These are phyloP conservation scores for Dorcoceras hygrometricum DNA, from an alignment of 257 asterid genomes.

Conservation along the genomic window DNA sequence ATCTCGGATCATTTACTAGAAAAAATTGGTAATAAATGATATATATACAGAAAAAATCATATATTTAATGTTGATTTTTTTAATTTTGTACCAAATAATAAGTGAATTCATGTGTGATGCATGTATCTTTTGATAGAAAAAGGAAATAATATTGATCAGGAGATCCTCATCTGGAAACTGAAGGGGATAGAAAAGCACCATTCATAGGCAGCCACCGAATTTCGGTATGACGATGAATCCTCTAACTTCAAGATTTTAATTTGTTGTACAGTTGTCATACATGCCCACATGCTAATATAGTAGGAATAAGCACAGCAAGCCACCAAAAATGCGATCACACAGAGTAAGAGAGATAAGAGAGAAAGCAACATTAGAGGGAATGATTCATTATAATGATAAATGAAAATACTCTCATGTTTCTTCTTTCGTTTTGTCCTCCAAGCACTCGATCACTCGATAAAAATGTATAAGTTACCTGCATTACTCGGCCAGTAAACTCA, in stretches of 20 bases:
- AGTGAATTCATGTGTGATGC: too few species aligned
- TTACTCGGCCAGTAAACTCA: conserved; percentile 98
- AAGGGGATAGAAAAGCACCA: conserved; percentile 15
- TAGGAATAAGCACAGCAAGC: conserved; percentile 8
- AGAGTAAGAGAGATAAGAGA: background rate
- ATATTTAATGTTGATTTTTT: background rate
- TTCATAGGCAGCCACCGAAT: conserved; percentile 11
- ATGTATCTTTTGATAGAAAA: too few species aligned
- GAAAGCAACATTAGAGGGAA: conserved; percentile 9
- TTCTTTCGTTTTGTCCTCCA: conserved; percentile 20
- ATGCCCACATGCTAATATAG: background rate
- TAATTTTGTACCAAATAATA: too few species aligned
- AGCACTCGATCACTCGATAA: conserved; percentile 17
- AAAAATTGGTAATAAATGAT: too few species aligned
- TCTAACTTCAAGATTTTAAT: conserved; percentile 1
- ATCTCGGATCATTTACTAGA: too few species aligned
- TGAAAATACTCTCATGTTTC: conserved; percentile 11
- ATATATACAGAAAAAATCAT: background rate
- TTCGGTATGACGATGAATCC: background rate
- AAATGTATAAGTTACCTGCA: conserved; percentile 68
- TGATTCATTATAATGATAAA: conserved; percentile 1
- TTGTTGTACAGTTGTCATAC: background rate
- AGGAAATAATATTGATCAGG: background rate
- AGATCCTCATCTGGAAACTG: background rate
- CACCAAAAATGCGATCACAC: background rate